Conservation (phyloP, 2,329 filamentous ascomycete genomes). For the Colletotrichum abscissum region DNA sequence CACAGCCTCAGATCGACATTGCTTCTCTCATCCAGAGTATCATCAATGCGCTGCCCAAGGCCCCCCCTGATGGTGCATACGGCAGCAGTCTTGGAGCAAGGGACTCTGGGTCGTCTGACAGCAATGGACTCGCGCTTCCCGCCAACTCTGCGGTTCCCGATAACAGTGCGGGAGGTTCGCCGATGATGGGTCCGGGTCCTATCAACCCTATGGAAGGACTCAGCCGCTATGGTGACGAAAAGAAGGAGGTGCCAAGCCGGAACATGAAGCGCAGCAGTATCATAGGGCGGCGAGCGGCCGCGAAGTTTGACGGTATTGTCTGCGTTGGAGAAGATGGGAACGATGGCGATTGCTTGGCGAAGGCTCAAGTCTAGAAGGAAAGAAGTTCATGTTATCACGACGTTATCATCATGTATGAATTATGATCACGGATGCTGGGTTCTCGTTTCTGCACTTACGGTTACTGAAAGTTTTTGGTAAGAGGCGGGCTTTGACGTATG, state of each 20-base stretch:
- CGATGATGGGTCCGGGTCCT: slow-evolving; percentile 1
- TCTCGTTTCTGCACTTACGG: neutral
- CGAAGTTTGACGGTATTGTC: neutral
- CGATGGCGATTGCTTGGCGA: neutral
- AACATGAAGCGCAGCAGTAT: slow-evolving; percentile 31
- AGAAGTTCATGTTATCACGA: neutral
- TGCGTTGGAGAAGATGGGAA: neutral
- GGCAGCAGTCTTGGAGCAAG: slow-evolving; percentile 27
- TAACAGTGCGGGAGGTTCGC: neutral
- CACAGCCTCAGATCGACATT: slow-evolving; percentile 12
- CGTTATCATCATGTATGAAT: slow-evolving; percentile 20
- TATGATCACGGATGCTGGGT: slow-evolving; percentile 1
- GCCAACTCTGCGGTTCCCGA: neutral
- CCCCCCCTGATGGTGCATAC: slow-evolving; percentile 15
- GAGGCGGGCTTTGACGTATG: neutral
- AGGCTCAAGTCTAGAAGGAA: neutral
- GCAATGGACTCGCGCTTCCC: neutral
- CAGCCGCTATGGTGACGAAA: neutral
- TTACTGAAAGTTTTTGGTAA: neutral
- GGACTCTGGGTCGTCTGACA: slow-evolving; percentile 23
- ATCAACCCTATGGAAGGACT: slow-evolving; percentile 3
- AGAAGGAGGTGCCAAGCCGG: neutral
- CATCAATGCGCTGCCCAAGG: slow-evolving; percentile 19
- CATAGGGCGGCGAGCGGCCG: slow-evolving; percentile 22
- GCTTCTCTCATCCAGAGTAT: slow-evolving; percentile 29